Evolutionary conservation across 2,329 filamentous ascomycete species (phyloP).

Genomic region (Colletotrichum sp.): DNA sequence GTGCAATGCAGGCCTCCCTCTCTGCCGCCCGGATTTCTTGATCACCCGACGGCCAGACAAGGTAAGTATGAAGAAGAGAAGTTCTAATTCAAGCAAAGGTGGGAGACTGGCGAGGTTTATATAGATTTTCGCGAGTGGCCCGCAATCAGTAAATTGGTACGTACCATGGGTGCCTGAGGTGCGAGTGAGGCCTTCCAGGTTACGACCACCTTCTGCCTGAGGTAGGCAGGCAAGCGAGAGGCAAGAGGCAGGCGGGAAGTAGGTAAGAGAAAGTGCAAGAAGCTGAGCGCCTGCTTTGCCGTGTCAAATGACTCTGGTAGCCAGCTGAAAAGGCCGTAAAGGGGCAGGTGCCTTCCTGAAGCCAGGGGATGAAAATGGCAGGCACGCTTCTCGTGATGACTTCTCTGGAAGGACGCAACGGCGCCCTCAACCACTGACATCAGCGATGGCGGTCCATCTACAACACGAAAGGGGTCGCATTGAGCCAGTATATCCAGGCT

Average conservation of each 20-base stretch:
- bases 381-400: not conserved
- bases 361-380: not conserved
- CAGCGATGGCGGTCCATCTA: not conserved
- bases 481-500: not conserved
- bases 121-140: constrained; percentile 25
- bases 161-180: not conserved
- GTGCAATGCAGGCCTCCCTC: constrained; percentile 58
- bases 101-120: constrained; percentile 27
- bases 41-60: constrained; percentile 47
- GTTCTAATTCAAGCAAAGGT: constrained; percentile 7
- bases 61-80: constrained; percentile 53
- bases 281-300: not conserved
- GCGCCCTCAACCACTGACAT: not conserved
- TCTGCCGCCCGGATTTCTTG: constrained; percentile 46
- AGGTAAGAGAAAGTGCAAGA: not conserved
- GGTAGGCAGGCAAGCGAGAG: not conserved
- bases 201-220: not conserved
- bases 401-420: not conserved
- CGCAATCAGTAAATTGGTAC: constrained; percentile 7
- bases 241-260: not conserved
- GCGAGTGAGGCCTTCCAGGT: not conserved
- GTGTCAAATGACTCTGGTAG: not conserved
- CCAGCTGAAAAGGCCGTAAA: not conserved
- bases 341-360: not conserved
- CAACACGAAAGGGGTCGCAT: not conserved